These are phyloP conservation scores for Trichophyton schoenleinii DNA, from an alignment of 2,329 filamentous ascomycete genomes.

Conservation along the genomic window DNA sequence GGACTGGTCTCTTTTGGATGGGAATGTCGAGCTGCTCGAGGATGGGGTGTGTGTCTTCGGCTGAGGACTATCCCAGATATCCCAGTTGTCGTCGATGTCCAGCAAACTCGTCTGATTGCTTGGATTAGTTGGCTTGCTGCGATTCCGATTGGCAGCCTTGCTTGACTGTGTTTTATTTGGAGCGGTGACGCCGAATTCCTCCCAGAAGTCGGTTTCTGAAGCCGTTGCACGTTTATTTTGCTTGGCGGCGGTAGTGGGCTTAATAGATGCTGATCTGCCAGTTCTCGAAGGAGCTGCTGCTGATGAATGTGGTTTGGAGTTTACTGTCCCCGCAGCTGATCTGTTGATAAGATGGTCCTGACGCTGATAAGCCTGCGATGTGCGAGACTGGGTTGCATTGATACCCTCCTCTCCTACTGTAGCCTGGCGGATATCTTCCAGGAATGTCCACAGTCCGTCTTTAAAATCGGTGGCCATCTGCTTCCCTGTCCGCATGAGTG, in stretches of 20 bases:
- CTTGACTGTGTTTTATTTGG: slow-evolving; percentile 12
- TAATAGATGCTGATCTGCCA: slow-evolving; percentile 19
- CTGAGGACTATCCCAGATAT: slow-evolving; percentile 43
- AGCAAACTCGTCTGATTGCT: slow-evolving; percentile 17
- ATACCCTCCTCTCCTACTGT: slow-evolving; percentile 89
- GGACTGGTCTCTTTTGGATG: slow-evolving; percentile 37
- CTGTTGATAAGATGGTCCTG: slow-evolving; percentile 7
- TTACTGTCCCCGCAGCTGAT: slow-evolving; percentile 23
- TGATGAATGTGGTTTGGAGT: slow-evolving; percentile 24
- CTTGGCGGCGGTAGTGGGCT: slow-evolving; percentile 21
- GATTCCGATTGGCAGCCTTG: slow-evolving; percentile 26
- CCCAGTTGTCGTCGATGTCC: slow-evolving; percentile 42
- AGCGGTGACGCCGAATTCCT: slow-evolving; percentile 37
- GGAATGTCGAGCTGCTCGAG: slow-evolving; percentile 39
- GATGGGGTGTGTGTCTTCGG: slow-evolving; percentile 31
- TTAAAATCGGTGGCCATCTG: slow-evolving; percentile 83
- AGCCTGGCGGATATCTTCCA: slow-evolving; percentile 88
- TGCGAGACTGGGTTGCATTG: slow-evolving; percentile 39
- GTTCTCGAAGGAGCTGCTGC: slow-evolving; percentile 16
- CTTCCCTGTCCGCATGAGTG: slow-evolving; percentile 48
- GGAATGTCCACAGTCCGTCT: slow-evolving; percentile 82
- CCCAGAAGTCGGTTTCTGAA: slow-evolving; percentile 38
- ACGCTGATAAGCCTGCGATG: slow-evolving; percentile 21
- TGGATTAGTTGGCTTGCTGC: slow-evolving; percentile 22
- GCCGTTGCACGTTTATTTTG: slow-evolving; percentile 31